Evolutionary conservation across 2,329 filamentous ascomycete species (phyloP), one percentile per base, ranked within the genome.

Genomic region (Xylariaceae sp.): DNA sequence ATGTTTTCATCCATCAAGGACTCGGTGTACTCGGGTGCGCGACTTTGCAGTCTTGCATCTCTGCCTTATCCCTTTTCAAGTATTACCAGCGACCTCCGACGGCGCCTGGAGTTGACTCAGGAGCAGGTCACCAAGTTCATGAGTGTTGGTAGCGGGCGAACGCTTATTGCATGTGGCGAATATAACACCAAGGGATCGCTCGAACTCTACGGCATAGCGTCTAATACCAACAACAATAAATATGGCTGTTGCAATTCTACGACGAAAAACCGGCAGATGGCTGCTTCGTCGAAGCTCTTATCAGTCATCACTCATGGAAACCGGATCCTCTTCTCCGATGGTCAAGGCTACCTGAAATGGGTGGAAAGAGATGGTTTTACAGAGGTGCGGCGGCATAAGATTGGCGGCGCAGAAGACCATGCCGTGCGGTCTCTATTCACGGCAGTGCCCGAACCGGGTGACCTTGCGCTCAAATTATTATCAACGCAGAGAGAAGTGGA

Each of bases 161-260:
- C 88, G 0, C 74, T 97, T 30, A 82, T 96, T 55, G 90, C 91
- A 2, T 90, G 89, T 45, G 93, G 92, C 4, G 90, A 93, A 70
- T 97, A 97, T 76, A 95, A 94, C 67, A 90, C 88, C 37, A 92
- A 94, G 72, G 93, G 93, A 0, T 92, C 89, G 0, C 78, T 97
- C 1, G 93, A 97, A 70, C 76, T 96, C n/a, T 96, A 96, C 72
- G 85, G 86, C 11, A 75, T 90, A 1, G 77, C 75, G 23, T 74
- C 74, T 68, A 63, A 71, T 13, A 30, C 23, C 5, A 42, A 30
- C 17, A 35, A 34, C 23, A 37, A 18, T 9, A 68, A 44, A 69
- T 71, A 37, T 68, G 66, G 65, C 63, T 73, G 75, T 51, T 76
- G 78, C 51, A 78, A 79, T 54, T 81, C 80, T 18, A 75, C 77